Percentiles rank a stretch among this genome's conserved stretches.
These are phyloP conservation scores for Umbelopsis ramanniana DNA, from an alignment of 192 early-diverging fungal species.

Conservation along the genomic window DNA sequence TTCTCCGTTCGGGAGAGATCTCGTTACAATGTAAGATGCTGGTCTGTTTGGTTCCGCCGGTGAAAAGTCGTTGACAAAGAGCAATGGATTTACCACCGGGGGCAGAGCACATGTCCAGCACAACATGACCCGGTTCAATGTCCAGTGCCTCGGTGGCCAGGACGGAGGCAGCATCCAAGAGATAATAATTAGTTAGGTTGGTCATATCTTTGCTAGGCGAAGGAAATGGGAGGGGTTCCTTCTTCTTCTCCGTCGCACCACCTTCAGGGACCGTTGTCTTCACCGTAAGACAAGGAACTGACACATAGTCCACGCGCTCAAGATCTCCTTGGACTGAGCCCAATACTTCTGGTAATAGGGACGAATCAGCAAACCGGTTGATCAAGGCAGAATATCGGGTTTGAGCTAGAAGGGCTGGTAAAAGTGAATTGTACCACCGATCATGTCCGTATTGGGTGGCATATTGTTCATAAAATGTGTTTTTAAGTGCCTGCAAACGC, in stretches of 20 bases:
- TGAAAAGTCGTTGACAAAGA: conserved; percentile 48
- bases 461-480: conserved; percentile 6
- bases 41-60: conserved; percentile 35
- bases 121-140: conserved; percentile 75
- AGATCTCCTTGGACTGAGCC: conserved; percentile 7
- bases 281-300: conserved; percentile 1
- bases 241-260: neutral
- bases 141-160: conserved; percentile 79
- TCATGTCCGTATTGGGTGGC: conserved; percentile 4
- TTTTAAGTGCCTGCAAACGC: neutral
- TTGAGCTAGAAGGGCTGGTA: neutral
- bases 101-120: conserved; percentile 72
- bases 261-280: neutral
- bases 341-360: neutral
- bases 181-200: conserved; percentile 45
- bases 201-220: conserved; percentile 30
- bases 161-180: conserved; percentile 80
- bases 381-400: conserved; percentile 14
- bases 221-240: conserved; percentile 29
- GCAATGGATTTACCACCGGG: conserved; percentile 58
- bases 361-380: conserved; percentile 13
- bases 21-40: conserved; percentile 47
- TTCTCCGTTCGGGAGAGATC: conserved; percentile 41
- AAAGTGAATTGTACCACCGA: conserved; percentile 3
- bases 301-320: conserved; percentile 7